Conservation (phyloP, 805 yeast genomes). For the Yamadazyma kitorensis region DNA sequence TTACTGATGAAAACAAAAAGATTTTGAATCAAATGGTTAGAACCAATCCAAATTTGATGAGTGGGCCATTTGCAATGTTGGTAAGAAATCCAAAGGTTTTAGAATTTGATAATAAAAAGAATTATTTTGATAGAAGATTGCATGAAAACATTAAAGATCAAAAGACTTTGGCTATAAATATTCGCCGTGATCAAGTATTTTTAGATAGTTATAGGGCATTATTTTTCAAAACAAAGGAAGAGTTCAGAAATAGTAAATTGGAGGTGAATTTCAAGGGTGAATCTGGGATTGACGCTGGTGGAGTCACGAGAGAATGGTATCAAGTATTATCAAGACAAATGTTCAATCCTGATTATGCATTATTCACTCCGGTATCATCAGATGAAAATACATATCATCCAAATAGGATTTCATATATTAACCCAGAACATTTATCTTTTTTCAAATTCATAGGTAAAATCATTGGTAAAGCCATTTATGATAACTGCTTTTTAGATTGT, state of each 20-base stretch:
- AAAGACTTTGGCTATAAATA: conserved; percentile 57
- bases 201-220: conserved; percentile 83
- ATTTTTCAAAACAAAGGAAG: conserved; percentile 74
- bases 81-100: conserved; percentile 84
- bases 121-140: conserved; percentile 74
- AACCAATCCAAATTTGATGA: conserved; percentile 86
- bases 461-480: conserved; percentile 91
- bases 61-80: conserved; percentile 90
- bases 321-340: conserved; percentile 91
- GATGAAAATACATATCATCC: conserved; percentile 96
- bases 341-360: conserved; percentile 93
- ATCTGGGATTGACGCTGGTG: conserved; percentile 98
- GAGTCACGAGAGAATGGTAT: conserved; percentile 96
- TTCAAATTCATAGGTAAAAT: conserved; percentile 93
- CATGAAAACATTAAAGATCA: conserved; percentile 48
- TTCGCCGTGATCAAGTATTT: conserved; percentile 88
- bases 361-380: conserved; percentile 86
- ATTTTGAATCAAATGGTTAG: conserved; percentile 89
- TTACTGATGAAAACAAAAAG: conserved; percentile 85
- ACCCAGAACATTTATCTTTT: conserved; percentile 89
- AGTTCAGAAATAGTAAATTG: conserved; percentile 67
- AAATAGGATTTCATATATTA: conserved; percentile 84
- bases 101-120: conserved; percentile 92
- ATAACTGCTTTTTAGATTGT: conserved; percentile 82
- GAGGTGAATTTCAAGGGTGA: conserved; percentile 89